Evolutionary conservation across 1,139 yeast genomes (phyloP).

Genomic region (Yamadazyma oceani): DNA sequence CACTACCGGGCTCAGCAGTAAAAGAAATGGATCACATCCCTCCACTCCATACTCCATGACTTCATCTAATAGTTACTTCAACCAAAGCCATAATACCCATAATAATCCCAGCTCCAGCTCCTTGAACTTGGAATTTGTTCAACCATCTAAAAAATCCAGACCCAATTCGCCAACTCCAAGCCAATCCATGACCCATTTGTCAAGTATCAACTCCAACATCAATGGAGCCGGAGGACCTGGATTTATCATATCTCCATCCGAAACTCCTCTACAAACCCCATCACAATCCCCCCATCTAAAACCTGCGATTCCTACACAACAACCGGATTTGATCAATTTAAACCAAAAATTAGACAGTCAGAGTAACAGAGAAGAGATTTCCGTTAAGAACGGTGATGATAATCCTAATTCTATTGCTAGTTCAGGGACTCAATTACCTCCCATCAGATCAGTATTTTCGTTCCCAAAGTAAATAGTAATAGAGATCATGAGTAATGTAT

Average conservation of each 20-base stretch:
- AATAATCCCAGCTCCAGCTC: conserved; percentile 21
- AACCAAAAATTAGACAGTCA: conserved; percentile 7
- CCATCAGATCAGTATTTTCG: conserved; percentile 40
- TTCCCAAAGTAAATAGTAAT: conserved; percentile 8
- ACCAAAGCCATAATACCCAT: conserved; percentile 15
- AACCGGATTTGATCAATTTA: conserved; percentile 9
- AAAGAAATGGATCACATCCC: conserved; percentile 13
- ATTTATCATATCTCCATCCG: conserved; percentile 31
- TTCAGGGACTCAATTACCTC: conserved; percentile 45
- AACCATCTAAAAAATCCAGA: conserved; percentile 34
- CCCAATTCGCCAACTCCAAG: conserved; percentile 46
- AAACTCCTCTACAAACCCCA: conserved; percentile 47
- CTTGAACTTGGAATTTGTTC: conserved; percentile 17
- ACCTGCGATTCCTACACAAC: conserved; percentile 16
- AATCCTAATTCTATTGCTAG: conserved; percentile 34
- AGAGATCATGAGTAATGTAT: conserved; percentile 1
- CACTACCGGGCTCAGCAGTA: conserved; percentile 4
- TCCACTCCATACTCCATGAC: conserved; percentile 15
- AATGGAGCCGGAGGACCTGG: conserved; percentile 11
- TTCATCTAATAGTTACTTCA: conserved; percentile 15
- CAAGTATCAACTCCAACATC: neutral
- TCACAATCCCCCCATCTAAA: conserved; percentile 42
- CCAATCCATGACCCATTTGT: conserved; percentile 15
- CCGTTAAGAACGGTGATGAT: conserved; percentile 20
- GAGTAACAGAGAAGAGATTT: conserved; percentile 8